Conservation (phyloP, 2,329 filamentous ascomycete species). For the Domatiomyces catenatus region DNA sequence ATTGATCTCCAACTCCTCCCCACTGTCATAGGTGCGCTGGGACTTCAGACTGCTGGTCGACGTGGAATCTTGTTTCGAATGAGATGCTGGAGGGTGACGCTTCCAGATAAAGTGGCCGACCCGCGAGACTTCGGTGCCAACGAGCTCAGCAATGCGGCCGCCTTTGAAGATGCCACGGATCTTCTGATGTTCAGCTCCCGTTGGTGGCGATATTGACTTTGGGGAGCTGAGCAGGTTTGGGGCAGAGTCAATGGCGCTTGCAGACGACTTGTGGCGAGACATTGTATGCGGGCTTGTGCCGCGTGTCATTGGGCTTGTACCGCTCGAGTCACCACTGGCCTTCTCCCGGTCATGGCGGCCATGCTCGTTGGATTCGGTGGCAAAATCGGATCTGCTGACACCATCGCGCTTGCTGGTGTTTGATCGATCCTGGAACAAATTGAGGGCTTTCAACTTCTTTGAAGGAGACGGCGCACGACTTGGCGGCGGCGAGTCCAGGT, state of each 20-base stretch:
- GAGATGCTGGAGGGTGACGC: conserved; percentile 35
- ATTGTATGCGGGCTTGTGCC: conserved; percentile 10
- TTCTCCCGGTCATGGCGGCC: conserved; percentile 1
- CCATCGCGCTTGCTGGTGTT: conserved; percentile 18
- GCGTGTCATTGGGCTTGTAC: conserved; percentile 13
- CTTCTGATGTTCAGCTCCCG: conserved; percentile 36
- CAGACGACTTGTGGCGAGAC: background rate
- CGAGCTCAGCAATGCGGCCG: conserved; percentile 55
- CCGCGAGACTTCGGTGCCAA: conserved; percentile 49
- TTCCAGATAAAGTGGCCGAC: conserved; percentile 46
- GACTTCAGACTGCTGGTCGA: conserved; percentile 32
- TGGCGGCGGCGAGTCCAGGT: conserved; percentile 42
- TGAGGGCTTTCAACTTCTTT: conserved; percentile 28
- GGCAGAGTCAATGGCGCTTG: background rate
- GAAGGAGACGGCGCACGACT: conserved; percentile 51
- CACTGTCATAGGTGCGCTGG: conserved; percentile 32
- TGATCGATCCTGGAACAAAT: background rate
- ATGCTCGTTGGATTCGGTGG: conserved; percentile 4
- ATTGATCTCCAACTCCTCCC: conserved; percentile 24
- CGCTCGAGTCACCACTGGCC: conserved; percentile 8
- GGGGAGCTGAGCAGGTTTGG: background rate
- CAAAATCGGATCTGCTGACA: conserved; percentile 27
- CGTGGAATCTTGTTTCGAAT: conserved; percentile 23
- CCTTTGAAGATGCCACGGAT: conserved; percentile 66
- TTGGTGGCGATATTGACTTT: background rate